Base-by-base conservation (phyloP, 2,329 filamentous ascomycete genomes). In the Fusarium multiceps region DNA sequence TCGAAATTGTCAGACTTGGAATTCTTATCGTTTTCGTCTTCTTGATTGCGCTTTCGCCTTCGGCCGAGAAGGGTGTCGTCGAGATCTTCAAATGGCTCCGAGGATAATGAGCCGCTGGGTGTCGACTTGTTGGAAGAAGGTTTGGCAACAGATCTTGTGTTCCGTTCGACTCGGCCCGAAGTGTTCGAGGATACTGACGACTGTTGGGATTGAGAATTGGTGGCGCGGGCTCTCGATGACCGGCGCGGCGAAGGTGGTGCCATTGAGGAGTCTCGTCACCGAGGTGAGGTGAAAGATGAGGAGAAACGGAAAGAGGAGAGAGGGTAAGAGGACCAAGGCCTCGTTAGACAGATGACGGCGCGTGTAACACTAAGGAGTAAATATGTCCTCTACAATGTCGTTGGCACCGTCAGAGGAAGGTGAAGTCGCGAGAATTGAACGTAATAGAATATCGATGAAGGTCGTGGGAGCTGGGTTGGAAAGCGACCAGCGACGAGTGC, bases 191-290 rank as follows among this genome's bases (percentile, higher is more conserved):
- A 95, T 51, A 92, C 90, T 68, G 92, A 93, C 69, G 92, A 93
- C 75, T 93, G 90, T 75, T 93, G 90, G 75, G 91, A 89, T 82
- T 89, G 88, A 76, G 90, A 87, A 84, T 94, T 92, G 75, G 89
- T 90, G 77, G 89, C 89, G 79, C 93, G 92, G 84, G 93, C 93
- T 87, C 95, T 91, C 81, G 94, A 96, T 78, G 94, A 97, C 80
- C 95, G 93, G 83, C 95, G 92, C 80, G 92, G 93, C 78, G 92
- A 88, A 74, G 83, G 83, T 78, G 84, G 86, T 85, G 87, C 86
- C 87, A 88, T 88, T 84, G 83, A 83, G 79, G 62, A 62, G 72
- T 55, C 59, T 58, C 66, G 55, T 61, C 72, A 68, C 70, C 73
- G 71, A 72, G 74, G 79, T 75, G 77, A 73, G 68, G 69, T 73